Percentiles rank a stretch among this genome's conserved stretches.
These are phyloP conservation scores for Spergularia azorica DNA, from an alignment of 179 eudicot genomes.

Conservation along the genomic window DNA sequence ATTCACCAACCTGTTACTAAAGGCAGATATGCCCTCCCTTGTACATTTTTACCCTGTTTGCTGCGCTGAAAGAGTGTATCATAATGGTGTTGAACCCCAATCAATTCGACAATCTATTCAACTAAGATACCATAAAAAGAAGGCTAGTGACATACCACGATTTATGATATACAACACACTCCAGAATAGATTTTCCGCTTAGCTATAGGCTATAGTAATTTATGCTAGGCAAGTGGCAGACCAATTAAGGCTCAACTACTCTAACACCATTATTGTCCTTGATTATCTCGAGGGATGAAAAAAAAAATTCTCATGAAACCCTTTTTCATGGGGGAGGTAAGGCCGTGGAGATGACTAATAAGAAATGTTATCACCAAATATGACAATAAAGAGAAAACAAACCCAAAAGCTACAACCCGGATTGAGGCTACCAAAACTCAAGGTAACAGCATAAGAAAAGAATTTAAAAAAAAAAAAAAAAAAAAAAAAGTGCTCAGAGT, in stretches of 20 bases:
- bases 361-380: neutral
- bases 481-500: neutral
- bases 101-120: neutral
- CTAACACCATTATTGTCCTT: neutral
- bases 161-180: neutral
- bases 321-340: neutral
- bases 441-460: neutral
- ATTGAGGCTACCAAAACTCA: neutral
- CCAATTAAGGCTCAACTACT: neutral
- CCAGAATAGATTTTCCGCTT: neutral
- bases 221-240: neutral
- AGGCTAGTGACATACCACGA: neutral
- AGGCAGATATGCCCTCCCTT: neutral
- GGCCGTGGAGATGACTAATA: neutral
- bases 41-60: neutral
- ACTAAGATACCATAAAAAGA: neutral
- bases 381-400: neutral
- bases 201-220: neutral
- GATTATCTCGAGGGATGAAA: neutral
- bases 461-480: neutral
- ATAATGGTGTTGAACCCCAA: neutral
- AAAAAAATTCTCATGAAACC: neutral
- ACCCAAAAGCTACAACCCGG: neutral
- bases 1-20: too few species aligned
- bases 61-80: neutral